phyloP scores from a whole-genome alignment of 805 yeast species.

The Maudiozyma barnettii region DNA sequence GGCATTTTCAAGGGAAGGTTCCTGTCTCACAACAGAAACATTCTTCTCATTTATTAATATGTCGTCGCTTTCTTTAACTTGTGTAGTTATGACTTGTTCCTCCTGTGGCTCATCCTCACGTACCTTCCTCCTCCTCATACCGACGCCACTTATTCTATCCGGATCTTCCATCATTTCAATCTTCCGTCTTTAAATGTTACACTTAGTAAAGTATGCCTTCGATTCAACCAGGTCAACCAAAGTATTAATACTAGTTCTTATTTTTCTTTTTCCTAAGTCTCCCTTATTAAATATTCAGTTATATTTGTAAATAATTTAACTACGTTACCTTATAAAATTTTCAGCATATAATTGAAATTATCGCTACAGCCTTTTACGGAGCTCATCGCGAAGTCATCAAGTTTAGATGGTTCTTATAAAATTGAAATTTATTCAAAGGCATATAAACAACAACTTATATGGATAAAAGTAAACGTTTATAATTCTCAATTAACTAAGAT shows the following conservation, averaged over 20 bases:
- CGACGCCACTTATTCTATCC: constrained; percentile 9
- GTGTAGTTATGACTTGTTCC: too few relatives aligned
- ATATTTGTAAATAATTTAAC: too few relatives aligned
- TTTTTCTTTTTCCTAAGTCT: too few relatives aligned
- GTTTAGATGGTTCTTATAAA: not conserved
- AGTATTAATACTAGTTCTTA: too few relatives aligned
- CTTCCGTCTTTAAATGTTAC: not conserved
- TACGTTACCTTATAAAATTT: too few relatives aligned
- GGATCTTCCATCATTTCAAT: not conserved
- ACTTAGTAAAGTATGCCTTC: not conserved
- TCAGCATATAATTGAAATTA: too few relatives aligned
- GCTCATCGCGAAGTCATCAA: not conserved
- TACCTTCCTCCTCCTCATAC: constrained; percentile 18
- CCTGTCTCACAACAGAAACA: constrained; percentile 1
- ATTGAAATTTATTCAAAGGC: too few relatives aligned
- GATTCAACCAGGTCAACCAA: not conserved
- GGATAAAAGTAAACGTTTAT: too few relatives aligned
- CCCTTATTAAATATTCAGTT: too few relatives aligned
- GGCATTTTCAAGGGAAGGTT: too few relatives aligned
- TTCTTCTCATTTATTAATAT: not conserved
- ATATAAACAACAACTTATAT: too few relatives aligned
- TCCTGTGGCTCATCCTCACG: not conserved
- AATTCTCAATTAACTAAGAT: too few relatives aligned
- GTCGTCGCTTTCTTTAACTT: constrained; percentile 8
- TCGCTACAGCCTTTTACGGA: not conserved